phyloP scores from a whole-genome alignment of 108 stramenopile species.

The Skeletonema menzelii region DNA sequence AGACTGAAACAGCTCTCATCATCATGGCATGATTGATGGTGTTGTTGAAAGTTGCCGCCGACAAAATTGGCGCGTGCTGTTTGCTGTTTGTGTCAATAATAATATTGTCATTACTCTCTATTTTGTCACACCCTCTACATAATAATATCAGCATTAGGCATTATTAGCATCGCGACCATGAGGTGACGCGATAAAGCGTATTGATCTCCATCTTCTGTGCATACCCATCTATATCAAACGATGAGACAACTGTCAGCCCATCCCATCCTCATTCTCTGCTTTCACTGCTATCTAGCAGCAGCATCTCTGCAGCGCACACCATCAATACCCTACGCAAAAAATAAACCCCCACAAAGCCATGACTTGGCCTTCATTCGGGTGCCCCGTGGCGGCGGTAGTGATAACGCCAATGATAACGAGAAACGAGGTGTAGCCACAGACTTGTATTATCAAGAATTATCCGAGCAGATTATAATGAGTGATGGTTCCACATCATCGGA shows the following conservation, averaged over 20 bases:
- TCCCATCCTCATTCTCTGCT: not conserved
- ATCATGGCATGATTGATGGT: too few species aligned
- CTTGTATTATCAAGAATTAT: not conserved
- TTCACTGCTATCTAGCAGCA: not conserved
- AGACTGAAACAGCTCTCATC: too few species aligned
- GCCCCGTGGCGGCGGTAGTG: not conserved
- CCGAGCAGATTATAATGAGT: not conserved
- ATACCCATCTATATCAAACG: not conserved
- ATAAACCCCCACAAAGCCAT: not conserved
- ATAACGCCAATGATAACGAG: not conserved
- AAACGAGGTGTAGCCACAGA: not conserved
- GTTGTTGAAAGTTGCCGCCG: too few species aligned
- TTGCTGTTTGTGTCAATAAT: too few species aligned
- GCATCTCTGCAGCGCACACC: not conserved
- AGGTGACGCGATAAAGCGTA: too few species aligned
- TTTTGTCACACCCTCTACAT: too few species aligned
- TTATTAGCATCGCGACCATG: too few species aligned
- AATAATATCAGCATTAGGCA: too few species aligned
- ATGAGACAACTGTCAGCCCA: not conserved
- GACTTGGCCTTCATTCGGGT: not conserved
- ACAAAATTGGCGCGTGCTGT: too few species aligned
- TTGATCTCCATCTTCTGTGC: too few species aligned
- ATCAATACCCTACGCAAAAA: not conserved
- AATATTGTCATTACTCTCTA: too few species aligned
- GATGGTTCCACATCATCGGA: not conserved